Evolutionary conservation across 768 basidiomycete species (phyloP).

Genomic region (Mycena leptocephala): DNA sequence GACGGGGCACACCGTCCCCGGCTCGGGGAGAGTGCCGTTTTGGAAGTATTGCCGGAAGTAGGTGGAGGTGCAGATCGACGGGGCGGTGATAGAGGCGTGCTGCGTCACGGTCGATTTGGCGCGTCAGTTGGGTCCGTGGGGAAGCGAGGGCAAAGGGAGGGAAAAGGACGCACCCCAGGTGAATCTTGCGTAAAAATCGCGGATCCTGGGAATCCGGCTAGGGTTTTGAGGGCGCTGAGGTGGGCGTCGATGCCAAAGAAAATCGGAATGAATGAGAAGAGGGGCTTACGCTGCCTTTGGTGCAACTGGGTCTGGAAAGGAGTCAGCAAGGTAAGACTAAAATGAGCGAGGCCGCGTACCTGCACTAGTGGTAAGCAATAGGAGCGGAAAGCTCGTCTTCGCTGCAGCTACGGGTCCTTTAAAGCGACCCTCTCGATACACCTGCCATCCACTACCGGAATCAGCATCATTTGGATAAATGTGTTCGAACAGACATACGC

Average conservation of each 20-base stretch:
- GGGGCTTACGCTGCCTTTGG: neutral
- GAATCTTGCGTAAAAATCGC: neutral
- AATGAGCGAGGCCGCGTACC: slow-evolving; percentile 20
- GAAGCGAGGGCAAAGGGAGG: too few relatives aligned
- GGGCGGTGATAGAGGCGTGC: slow-evolving; percentile 9
- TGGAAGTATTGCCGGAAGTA: slow-evolving; percentile 16
- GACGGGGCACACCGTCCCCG: slow-evolving; percentile 12
- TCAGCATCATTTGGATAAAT: neutral
- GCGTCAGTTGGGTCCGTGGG: too few relatives aligned
- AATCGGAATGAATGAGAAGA: neutral
- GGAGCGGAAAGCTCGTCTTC: slow-evolving; percentile 44
- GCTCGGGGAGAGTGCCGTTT: slow-evolving; percentile 6
- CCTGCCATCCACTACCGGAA: slow-evolving; percentile 24
- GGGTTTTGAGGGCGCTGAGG: neutral
- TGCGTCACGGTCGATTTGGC: neutral
- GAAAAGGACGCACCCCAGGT: neutral
- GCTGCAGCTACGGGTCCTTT: slow-evolving; percentile 23
- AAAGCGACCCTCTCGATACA: slow-evolving; percentile 26
- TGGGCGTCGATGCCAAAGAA: neutral
- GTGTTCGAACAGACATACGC: slow-evolving; percentile 33
- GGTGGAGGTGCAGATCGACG: neutral
- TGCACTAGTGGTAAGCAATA: slow-evolving; percentile 45
- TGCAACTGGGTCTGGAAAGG: neutral
- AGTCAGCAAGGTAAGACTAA: neutral
- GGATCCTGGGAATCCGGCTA: neutral